phyloP scores from a whole-genome alignment of 768 basidiomycete species.

The Russula vinacea region DNA sequence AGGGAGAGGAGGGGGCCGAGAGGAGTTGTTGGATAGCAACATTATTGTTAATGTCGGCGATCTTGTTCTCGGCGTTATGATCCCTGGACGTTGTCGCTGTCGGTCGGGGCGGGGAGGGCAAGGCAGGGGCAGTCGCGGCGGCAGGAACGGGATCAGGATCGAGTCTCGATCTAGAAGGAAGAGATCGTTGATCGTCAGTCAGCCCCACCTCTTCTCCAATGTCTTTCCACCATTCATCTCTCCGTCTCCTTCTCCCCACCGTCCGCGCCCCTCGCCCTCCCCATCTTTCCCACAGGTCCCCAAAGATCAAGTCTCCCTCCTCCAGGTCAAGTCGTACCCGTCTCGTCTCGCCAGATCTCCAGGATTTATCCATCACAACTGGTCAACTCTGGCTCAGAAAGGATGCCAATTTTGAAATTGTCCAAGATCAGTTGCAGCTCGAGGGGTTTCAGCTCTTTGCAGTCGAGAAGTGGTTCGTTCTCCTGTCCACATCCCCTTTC shows the following conservation, averaged over 20 bases:
- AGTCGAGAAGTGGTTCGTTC: constrained; percentile 72
- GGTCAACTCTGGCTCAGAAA: constrained; percentile 44
- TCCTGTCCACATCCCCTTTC: neutral
- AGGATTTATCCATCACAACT: neutral
- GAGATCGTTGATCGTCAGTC: constrained; percentile 8
- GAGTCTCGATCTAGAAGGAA: constrained; percentile 17
- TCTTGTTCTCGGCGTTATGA: constrained; percentile 11
- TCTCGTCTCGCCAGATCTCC: constrained; percentile 8
- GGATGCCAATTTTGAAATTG: constrained; percentile 49
- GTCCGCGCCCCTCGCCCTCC: constrained; percentile 21
- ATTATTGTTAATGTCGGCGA: constrained; percentile 24
- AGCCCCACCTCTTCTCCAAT: neutral
- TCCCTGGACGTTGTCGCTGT: neutral
- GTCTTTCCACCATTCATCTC: constrained; percentile 2
- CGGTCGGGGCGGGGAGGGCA: neutral
- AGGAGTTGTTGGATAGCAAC: constrained; percentile 15
- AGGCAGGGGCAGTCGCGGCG: neutral
- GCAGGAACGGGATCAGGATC: constrained; percentile 22
- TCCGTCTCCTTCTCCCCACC: constrained; percentile 29
- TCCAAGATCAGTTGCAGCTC: constrained; percentile 48
- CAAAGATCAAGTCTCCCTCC: constrained; percentile 11
- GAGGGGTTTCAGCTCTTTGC: constrained; percentile 78
- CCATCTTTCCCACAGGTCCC: constrained; percentile 18
- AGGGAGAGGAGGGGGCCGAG: neutral
- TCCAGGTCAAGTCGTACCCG: constrained; percentile 27